Conservation (phyloP, 2,329 filamentous ascomycete genomes). For the Fusarium sp. region DNA sequence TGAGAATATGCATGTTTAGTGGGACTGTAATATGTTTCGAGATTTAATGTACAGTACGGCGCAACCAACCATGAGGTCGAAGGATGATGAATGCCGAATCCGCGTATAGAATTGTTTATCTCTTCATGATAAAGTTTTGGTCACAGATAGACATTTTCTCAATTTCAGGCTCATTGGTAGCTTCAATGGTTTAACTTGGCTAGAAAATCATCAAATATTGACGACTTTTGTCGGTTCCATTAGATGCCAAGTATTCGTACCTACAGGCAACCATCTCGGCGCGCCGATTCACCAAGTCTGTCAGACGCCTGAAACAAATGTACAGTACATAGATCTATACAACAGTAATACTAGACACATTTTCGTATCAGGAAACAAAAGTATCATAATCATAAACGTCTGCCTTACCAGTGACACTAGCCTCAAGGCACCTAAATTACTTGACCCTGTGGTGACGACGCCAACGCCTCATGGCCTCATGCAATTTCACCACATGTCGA, state of each 20-base stretch:
- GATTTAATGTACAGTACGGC: not conserved
- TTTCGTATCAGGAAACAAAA: not conserved
- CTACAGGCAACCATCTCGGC: not conserved
- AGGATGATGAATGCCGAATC: not conserved
- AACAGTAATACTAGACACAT: not conserved
- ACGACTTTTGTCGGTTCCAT: not conserved
- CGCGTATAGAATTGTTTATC: not conserved
- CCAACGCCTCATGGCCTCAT: constrained; percentile 15
- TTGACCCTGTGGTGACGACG: not conserved
- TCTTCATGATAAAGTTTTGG: not conserved
- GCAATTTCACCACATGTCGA: not conserved
- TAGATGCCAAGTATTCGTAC: not conserved
- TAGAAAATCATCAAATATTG: not conserved
- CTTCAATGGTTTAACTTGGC: not conserved
- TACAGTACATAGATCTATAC: not conserved
- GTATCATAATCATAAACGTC: not conserved
- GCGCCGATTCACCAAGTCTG: not conserved
- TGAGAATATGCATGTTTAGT: not conserved
- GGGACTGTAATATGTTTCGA: not conserved
- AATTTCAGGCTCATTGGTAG: not conserved
- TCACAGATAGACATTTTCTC: not conserved
- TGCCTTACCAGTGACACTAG: not conserved
- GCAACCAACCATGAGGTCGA: not conserved
- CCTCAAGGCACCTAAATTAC: constrained; percentile 7
- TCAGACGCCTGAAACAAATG: not conserved